phyloP scores from a whole-genome alignment of 2,329 filamentous ascomycete genomes.

The Claviceps spartinae region DNA sequence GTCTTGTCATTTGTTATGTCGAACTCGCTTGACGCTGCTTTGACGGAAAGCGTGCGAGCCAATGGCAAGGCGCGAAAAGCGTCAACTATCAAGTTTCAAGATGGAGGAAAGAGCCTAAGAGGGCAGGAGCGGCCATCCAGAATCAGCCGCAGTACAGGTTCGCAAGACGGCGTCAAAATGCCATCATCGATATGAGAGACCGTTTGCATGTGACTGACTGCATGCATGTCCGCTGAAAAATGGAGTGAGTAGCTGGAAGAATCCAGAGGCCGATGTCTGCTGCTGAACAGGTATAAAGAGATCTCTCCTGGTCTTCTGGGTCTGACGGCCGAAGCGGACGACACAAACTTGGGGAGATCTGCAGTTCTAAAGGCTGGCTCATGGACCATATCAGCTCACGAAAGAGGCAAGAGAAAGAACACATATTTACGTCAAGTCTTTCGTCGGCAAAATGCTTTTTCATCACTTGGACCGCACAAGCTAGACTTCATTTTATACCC shows the following conservation, averaged over 20 bases:
- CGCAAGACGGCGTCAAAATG: not conserved
- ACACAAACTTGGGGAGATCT: too few relatives aligned
- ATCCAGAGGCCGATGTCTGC: too few relatives aligned
- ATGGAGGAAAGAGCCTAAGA: not conserved
- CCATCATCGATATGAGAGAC: too few relatives aligned
- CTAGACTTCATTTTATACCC: conserved; percentile 16
- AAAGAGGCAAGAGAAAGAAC: not conserved
- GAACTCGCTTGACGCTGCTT: too few relatives aligned
- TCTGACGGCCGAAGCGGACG: not conserved
- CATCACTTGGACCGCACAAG: not conserved
- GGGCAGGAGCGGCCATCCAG: not conserved
- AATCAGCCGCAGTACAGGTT: not conserved
- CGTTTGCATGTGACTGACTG: too few relatives aligned
- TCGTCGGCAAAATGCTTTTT: not conserved
- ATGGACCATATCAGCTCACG: not conserved
- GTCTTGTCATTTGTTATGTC: too few relatives aligned
- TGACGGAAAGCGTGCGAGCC: too few relatives aligned
- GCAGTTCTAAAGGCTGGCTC: not conserved
- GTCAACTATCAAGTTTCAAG: too few relatives aligned
- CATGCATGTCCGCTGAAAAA: too few relatives aligned
- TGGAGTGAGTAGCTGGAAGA: too few relatives aligned
- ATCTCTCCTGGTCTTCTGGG: not conserved
- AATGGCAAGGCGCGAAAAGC: too few relatives aligned
- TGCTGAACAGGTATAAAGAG: too few relatives aligned
- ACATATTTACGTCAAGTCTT: not conserved